Base-by-base conservation (phyloP, 1,284 basidiomycete species). In the Phaffia rhodozyma region DNA sequence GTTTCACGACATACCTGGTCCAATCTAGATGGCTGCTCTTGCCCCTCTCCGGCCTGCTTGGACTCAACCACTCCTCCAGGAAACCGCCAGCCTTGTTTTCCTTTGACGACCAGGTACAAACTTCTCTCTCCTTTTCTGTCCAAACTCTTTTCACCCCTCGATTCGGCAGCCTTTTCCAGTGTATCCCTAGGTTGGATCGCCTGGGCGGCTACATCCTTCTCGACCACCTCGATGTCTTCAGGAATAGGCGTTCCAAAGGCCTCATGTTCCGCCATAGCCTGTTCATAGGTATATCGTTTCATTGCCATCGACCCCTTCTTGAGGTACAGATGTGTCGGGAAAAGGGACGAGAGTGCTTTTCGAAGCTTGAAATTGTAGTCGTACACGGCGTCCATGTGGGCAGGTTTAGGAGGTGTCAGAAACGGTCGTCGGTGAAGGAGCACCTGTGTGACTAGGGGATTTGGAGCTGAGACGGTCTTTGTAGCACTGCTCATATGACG, bases 371-470 rank as follows among this genome's bases (percentile, higher is more conserved):
- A 9, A 43, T 60, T 65, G 55, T 65, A 65, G 29, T 29, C 47
- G 48, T 56, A 51, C 32, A 56, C 48, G 47, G 58, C 63, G 0
- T 23, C 25, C 32, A 65, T 32, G 29, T 60, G 23, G 16, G 47
- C 32, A 2, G 34, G 52, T 4, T 30, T 2, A 9, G 63, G 23
- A 16, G 58, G 63, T 5, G 63, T 65, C 5, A 65, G 59, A 51
- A 52, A 65, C 20, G 63, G 55, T 18, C 63, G 58, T 25, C 63
- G 63, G 20, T 65, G 63, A 30, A 65, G 53, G 25, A 65, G 59
- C 34, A 60, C 48, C 38, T 65, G 63, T 29, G 58, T 60, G 27
- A 23, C 18, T 27, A 55, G 53, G 16, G 38, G 13, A 2, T 43
- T 43, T 16, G 38, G 16, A 43, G 38, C 5, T 11, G 13, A 43